These are phyloP conservation scores for Dimargaris cristalligena DNA, from an alignment of 192 early-diverging fungal genomes.

Conservation along the genomic window DNA sequence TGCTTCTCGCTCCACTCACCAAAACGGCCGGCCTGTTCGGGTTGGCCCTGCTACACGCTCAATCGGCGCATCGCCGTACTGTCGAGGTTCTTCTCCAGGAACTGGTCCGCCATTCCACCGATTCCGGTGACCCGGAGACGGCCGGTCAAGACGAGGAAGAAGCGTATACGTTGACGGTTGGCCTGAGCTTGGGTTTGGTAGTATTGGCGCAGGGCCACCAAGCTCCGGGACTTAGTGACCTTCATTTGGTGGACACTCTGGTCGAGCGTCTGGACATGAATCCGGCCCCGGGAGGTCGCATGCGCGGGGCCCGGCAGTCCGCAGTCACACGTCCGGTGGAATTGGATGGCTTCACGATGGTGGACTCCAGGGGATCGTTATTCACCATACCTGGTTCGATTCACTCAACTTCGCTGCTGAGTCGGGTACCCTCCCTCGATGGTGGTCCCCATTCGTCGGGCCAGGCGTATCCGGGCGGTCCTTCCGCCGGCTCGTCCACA, in stretches of 20 bases:
- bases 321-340: neutral
- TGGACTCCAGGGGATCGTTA: neutral
- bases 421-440: neutral
- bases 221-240: conserved; percentile 23
- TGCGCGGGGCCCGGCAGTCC: neutral
- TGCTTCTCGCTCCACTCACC: conserved; percentile 34
- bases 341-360: neutral
- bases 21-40: conserved; percentile 43
- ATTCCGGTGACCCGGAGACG: conserved; percentile 6
- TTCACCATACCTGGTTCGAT: neutral
- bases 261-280: conserved; percentile 17
- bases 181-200: conserved; percentile 56
- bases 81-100: conserved; percentile 43
- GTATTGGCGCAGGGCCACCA: conserved; percentile 34
- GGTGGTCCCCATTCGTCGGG: too few species aligned
- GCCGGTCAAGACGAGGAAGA: conserved; percentile 23
- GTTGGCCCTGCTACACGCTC: conserved; percentile 47
- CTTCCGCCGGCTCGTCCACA: neutral
- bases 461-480: neutral
- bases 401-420: neutral
- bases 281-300: neutral
- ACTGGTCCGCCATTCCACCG: conserved; percentile 19
- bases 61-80: conserved; percentile 33
- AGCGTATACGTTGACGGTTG: conserved; percentile 40
- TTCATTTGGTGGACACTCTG: conserved; percentile 29